Percentiles rank a stretch among this genome's conserved stretches.
Conservation (phyloP, 306 rosid species). For the Trifolium fragiferum region DNA sequence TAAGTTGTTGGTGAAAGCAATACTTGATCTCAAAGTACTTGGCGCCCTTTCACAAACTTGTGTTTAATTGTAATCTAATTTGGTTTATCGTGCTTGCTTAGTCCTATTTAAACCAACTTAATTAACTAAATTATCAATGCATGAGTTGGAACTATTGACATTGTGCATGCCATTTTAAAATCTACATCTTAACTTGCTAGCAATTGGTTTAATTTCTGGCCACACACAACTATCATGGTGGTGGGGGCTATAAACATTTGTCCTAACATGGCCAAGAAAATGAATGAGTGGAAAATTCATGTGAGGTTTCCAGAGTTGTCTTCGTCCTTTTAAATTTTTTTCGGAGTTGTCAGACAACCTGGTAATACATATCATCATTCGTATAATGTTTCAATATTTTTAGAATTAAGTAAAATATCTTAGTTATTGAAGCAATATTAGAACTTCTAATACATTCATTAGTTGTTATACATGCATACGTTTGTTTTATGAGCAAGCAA, state of each 20-base stretch:
- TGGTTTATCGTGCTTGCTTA: too few species aligned
- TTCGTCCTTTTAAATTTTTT: too few species aligned
- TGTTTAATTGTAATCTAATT: neutral
- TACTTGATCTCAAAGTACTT: neutral
- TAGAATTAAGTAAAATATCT: neutral
- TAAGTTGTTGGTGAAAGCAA: neutral
- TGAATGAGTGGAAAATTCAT: too few species aligned
- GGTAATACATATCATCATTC: slow-evolving; percentile 39
- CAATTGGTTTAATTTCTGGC: too few species aligned
- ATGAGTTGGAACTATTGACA: neutral
- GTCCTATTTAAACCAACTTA: too few species aligned
- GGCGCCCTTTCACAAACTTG: neutral
- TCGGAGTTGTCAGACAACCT: slow-evolving; percentile 42
- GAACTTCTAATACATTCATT: neutral
- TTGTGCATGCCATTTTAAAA: neutral
- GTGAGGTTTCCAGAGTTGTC: too few species aligned
- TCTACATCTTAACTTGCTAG: neutral
- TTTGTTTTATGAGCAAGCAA: too few species aligned
- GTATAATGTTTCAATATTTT: neutral
- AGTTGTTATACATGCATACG: neutral
- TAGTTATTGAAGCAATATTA: neutral
- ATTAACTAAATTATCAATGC: too few species aligned
- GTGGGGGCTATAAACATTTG: too few species aligned
- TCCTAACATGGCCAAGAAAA: too few species aligned
- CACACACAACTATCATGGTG: too few species aligned